Conservation (phyloP, 495 filamentous ascomycete genomes). For the Hypoxylon trugodes region DNA sequence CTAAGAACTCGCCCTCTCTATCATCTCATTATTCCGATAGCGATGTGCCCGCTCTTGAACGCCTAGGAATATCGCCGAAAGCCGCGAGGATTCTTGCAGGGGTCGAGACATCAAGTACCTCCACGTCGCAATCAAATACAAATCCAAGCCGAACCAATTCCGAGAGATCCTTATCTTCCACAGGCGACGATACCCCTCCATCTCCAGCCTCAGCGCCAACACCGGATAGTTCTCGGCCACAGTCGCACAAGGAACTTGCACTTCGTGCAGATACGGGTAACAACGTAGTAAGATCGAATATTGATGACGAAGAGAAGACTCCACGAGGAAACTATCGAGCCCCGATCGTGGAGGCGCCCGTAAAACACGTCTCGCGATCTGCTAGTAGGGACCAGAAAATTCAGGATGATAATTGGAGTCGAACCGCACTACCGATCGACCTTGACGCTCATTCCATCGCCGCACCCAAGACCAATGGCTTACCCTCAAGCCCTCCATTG, state of each 20-base stretch:
- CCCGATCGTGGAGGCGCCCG: slow-evolving; percentile 12
- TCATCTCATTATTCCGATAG: slow-evolving; percentile 42
- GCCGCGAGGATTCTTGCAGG: slow-evolving; percentile 34
- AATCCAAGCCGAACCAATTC: slow-evolving; percentile 46
- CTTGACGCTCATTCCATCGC: slow-evolving; percentile 37
- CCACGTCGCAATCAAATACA: slow-evolving; percentile 38
- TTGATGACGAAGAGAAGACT: slow-evolving; percentile 5
- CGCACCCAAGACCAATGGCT: not conserved
- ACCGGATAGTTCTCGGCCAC: slow-evolving; percentile 57
- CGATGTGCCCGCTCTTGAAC: slow-evolving; percentile 42
- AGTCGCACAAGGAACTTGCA: slow-evolving; percentile 48
- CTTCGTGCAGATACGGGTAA: not conserved
- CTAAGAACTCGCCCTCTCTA: slow-evolving; percentile 40
- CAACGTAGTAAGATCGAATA: not conserved
- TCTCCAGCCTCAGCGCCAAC: slow-evolving; percentile 52
- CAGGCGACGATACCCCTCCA: slow-evolving; percentile 52
- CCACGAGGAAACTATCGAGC: slow-evolving; percentile 9
- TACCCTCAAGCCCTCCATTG: slow-evolving; percentile 15
- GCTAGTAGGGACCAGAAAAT: slow-evolving; percentile 6
- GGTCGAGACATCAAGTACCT: slow-evolving; percentile 30
- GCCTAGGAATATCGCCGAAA: slow-evolving; percentile 42
- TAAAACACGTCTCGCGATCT: slow-evolving; percentile 14
- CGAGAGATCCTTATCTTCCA: slow-evolving; percentile 58
- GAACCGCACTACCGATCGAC: slow-evolving; percentile 46
- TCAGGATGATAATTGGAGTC: slow-evolving; percentile 50